Evolutionary conservation across 768 basidiomycete species (phyloP).

Genomic region (Exidia glandulosa): DNA sequence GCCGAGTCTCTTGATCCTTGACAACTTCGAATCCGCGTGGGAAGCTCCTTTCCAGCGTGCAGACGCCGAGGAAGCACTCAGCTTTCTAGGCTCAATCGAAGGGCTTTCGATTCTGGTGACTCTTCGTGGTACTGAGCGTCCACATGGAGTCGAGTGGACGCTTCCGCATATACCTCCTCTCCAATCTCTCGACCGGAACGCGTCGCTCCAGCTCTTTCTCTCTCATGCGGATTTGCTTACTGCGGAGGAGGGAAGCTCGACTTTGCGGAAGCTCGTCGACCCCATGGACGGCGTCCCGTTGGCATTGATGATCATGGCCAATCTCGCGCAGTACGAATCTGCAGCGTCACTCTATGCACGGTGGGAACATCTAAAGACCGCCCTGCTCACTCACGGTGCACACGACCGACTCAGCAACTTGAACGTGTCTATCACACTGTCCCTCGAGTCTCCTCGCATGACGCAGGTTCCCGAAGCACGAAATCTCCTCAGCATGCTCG

Average conservation of each 20-base stretch:
- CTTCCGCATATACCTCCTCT: background rate
- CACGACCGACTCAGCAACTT: background rate
- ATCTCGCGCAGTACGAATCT: background rate
- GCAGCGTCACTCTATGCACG: background rate
- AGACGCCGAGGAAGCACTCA: background rate
- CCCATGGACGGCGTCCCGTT: background rate
- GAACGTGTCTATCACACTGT: background rate
- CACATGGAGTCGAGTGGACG: background rate
- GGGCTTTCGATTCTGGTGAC: background rate
- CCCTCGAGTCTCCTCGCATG: background rate
- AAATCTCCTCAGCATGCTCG: background rate
- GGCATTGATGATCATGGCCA: background rate
- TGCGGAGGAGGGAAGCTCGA: background rate
- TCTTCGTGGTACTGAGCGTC: background rate
- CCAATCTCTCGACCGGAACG: background rate
- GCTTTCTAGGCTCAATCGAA: background rate
- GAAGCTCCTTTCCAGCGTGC: background rate
- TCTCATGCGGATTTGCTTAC: background rate
- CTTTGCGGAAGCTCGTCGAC: background rate
- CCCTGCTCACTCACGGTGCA: background rate
- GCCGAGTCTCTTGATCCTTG: slow-evolving; percentile 5
- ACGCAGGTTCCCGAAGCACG: background rate
- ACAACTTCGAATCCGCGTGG: background rate
- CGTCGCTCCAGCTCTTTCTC: background rate
- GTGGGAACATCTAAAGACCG: background rate